phyloP scores from a whole-genome alignment of 768 basidiomycete species.

The Mycena pura region DNA sequence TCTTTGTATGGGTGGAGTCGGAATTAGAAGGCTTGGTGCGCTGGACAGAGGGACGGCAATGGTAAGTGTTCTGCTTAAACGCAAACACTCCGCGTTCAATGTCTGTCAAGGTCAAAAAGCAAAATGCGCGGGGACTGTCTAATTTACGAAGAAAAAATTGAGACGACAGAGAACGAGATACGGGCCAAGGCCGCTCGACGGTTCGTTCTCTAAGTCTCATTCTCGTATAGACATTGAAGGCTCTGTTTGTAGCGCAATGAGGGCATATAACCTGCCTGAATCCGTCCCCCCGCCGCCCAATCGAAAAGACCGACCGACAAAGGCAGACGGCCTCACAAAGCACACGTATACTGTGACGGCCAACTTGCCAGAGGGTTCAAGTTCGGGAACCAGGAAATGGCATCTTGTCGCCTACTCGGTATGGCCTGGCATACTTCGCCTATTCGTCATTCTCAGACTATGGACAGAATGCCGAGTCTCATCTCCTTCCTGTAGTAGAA shows the following conservation, averaged over 20 bases:
- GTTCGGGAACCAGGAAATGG: constrained; percentile 57
- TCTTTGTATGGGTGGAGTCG: constrained; percentile 75
- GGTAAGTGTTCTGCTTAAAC: constrained; percentile 41
- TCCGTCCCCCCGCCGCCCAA: constrained; percentile 52
- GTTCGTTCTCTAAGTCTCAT: constrained; percentile 37
- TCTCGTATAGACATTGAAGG: too few relatives aligned
- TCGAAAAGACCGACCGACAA: constrained; percentile 64
- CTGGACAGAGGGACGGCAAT: constrained; percentile 72
- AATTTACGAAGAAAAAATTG: constrained; percentile 70
- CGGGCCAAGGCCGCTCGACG: constrained; percentile 64
- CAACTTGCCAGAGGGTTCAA: constrained; percentile 51
- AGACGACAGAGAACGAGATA: constrained; percentile 63
- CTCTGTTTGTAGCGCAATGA: constrained; percentile 46
- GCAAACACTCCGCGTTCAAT: not conserved
- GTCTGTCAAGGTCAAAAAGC: constrained; percentile 61
- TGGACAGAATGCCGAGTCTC: constrained; percentile 40
- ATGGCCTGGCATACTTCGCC: constrained; percentile 20
- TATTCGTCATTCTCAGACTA: not conserved
- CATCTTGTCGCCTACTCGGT: constrained; percentile 68
- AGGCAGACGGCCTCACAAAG: constrained; percentile 66
- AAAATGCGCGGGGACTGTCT: constrained; percentile 69
- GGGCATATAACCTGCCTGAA: constrained; percentile 52
- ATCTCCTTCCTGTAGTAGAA: constrained; percentile 57
- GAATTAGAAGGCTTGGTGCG: constrained; percentile 56
- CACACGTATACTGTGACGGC: constrained; percentile 70